These are phyloP conservation scores for Ceratocystis lukuohia DNA, from an alignment of 2,329 filamentous ascomycete species.

Conservation along the genomic window DNA sequence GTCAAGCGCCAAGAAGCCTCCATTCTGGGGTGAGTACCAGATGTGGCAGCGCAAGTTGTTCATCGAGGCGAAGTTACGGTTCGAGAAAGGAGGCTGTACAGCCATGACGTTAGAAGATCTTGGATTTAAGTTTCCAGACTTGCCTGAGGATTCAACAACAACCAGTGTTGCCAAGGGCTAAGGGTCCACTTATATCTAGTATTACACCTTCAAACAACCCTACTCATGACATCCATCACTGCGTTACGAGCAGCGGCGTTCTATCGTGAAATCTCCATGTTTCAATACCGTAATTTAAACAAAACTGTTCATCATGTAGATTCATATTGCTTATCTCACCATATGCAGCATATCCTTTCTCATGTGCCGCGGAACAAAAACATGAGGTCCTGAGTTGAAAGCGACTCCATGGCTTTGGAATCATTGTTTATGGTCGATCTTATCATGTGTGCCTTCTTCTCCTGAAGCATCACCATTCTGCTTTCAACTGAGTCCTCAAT, in stretches of 20 bases:
- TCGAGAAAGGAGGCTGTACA: conserved; percentile 49
- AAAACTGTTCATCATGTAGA: too few relatives aligned
- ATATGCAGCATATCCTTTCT: background rate
- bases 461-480: conserved; percentile 86
- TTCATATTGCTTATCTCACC: background rate
- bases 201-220: background rate
- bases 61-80: conserved; percentile 56
- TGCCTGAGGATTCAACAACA: conserved; percentile 28
- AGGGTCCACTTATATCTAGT: background rate
- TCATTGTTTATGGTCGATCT: conserved; percentile 93
- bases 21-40: conserved; percentile 55
- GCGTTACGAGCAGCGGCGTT: too few relatives aligned
- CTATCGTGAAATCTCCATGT: background rate
- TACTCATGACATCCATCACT: background rate
- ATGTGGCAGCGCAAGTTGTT: conserved; percentile 60
- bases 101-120: conserved; percentile 58
- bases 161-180: background rate
- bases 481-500: conserved; percentile 97
- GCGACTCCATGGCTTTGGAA: conserved; percentile 76
- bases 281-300: background rate
- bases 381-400: conserved; percentile 84
- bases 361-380: conserved; percentile 74
- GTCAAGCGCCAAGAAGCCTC: conserved; percentile 44
- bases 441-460: conserved; percentile 99
- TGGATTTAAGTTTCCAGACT: conserved; percentile 39